Conservation (phyloP, 371 early-diverging fungal genomes). For the Mortierella sp. region DNA sequence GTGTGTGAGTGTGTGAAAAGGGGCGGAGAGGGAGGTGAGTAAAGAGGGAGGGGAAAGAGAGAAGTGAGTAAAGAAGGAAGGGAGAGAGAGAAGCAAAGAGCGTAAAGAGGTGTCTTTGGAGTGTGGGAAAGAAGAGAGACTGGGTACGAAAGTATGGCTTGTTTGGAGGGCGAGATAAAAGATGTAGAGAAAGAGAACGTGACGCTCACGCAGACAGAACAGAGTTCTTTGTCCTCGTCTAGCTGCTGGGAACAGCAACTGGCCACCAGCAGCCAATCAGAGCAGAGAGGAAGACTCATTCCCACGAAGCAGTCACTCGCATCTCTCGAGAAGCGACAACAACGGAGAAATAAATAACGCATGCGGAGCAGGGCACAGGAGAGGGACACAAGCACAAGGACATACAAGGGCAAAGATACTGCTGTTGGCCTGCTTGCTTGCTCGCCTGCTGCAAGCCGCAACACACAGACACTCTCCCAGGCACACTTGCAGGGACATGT, state of each 20-base stretch:
- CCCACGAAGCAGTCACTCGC: background rate
- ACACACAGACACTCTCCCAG: no score
- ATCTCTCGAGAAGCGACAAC: background rate
- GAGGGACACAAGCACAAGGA: no score
- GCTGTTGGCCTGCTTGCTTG: no score
- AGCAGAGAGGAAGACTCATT: background rate
- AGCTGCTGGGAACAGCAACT: background rate
- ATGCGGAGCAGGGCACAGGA: background rate
- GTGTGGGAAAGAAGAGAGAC: background rate
- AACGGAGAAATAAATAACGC: no score
- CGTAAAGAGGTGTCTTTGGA: background rate
- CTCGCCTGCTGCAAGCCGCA: no score
- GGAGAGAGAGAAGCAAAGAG: background rate
- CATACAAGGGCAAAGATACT: no score
- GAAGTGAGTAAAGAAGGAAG: background rate
- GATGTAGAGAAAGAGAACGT: background rate
- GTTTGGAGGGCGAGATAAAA: background rate
- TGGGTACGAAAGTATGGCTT: background rate
- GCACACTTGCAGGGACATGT: no score
- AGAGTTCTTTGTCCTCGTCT: background rate
- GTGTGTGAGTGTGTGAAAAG: background rate
- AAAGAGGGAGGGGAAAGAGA: background rate
- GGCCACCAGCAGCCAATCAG: background rate
- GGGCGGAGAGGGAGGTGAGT: slow-evolving; percentile 13
- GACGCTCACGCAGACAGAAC: no score